Conservation (phyloP, 2,329 filamentous ascomycete genomes). For the Coniella vitis region DNA sequence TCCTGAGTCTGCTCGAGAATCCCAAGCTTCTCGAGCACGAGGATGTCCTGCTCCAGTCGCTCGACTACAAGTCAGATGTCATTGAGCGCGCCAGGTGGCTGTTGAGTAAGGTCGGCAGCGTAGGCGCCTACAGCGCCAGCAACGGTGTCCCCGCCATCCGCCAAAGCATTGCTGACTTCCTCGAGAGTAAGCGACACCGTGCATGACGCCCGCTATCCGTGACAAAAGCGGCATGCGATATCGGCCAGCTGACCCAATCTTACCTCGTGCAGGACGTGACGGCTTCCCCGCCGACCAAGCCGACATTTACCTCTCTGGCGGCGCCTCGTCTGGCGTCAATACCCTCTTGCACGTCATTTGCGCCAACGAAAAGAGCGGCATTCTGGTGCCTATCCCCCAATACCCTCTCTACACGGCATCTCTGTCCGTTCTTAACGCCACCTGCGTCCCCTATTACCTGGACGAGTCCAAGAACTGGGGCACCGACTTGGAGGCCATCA, state of each 20-base stretch:
- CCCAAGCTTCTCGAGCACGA: constrained; percentile 76
- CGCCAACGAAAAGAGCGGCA: constrained; percentile 65
- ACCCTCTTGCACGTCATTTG: constrained; percentile 88
- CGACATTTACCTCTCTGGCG: constrained; percentile 83
- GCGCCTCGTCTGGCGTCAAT: constrained; percentile 91
- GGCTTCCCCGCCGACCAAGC: constrained; percentile 75
- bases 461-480: constrained; percentile 84
- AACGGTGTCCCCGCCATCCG: constrained; percentile 82
- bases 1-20: constrained; percentile 88
- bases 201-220: too few relatives aligned
- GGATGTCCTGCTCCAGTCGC: constrained; percentile 63
- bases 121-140: constrained; percentile 94
- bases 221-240: too few relatives aligned
- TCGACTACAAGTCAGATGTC: constrained; percentile 88
- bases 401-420: constrained; percentile 97
- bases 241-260: too few relatives aligned
- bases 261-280: constrained; percentile 57
- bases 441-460: constrained; percentile 87
- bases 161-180: constrained; percentile 85
- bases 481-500: constrained; percentile 76
- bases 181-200: constrained; percentile 60
- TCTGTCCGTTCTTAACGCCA: constrained; percentile 75
- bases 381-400: constrained; percentile 93
- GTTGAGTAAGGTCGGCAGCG: constrained; percentile 76
- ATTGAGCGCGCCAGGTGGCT: constrained; percentile 76